phyloP scores from a whole-genome alignment of 2,329 filamentous ascomycete genomes.

The Colletotrichum nymphaeae region DNA sequence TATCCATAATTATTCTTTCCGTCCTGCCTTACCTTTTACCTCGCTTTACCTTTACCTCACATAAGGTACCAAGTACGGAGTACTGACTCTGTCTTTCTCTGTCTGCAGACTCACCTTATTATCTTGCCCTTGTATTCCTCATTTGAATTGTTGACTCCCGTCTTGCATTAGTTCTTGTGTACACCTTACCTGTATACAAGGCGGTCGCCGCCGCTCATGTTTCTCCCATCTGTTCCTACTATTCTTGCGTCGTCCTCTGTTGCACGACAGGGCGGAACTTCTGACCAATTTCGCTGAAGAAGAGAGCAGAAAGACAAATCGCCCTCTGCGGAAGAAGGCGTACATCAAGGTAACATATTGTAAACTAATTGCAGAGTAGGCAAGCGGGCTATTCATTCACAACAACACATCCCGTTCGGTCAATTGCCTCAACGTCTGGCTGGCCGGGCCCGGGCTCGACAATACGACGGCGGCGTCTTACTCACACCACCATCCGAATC shows the following conservation, averaged over 20 bases:
- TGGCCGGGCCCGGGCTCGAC: background rate
- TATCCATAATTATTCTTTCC: slow-evolving; percentile 23
- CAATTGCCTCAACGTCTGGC: background rate
- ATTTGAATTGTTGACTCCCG: background rate
- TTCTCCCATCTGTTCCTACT: background rate
- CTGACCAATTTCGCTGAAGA: background rate
- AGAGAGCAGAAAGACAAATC: background rate
- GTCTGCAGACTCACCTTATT: slow-evolving; percentile 5
- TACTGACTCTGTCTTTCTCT: background rate
- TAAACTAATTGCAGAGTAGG: background rate
- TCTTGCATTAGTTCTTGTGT: background rate
- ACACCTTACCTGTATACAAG: background rate
- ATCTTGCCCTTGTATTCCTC: background rate
- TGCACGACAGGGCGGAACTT: background rate
- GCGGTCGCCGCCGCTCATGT: background rate
- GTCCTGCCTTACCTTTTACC: slow-evolving; percentile 13
- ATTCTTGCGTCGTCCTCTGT: background rate
- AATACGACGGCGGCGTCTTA: background rate
- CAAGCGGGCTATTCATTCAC: too few species aligned
- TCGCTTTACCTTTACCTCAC: background rate
- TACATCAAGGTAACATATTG: background rate
- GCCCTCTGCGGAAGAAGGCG: background rate
- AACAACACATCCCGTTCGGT: background rate
- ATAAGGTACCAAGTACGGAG: background rate
- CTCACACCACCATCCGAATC: background rate